Conservation (phyloP, 1,284 basidiomycete species). For the Boletus smithii region DNA sequence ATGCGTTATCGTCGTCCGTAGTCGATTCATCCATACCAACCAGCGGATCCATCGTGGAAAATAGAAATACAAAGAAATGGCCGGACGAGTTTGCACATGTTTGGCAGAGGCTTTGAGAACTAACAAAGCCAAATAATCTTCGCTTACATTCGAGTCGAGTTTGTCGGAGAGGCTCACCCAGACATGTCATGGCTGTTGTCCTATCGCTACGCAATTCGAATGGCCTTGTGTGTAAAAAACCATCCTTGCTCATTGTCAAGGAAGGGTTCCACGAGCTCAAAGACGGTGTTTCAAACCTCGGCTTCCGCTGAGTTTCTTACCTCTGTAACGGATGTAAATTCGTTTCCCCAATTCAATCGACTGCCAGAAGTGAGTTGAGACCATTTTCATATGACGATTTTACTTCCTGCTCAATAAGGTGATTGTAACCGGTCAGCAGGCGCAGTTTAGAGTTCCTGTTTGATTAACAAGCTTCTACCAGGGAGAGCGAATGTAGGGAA, state of each 20-base stretch:
- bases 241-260: constrained; percentile 1
- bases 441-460: not conserved
- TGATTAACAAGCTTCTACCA: constrained; percentile 15
- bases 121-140: constrained; percentile 24
- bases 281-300: constrained; percentile 35
- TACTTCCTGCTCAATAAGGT: constrained; percentile 36
- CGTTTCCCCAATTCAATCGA: constrained; percentile 44
- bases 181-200: constrained; percentile 15
- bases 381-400: not conserved
- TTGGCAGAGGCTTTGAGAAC: constrained; percentile 23
- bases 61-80: too few relatives aligned
- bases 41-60: constrained; percentile 26
- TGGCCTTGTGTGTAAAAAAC: not conserved
- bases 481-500: constrained; percentile 71
- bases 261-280: constrained; percentile 15
- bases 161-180: too few relatives aligned
- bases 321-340: constrained; percentile 38
- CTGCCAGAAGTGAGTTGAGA: constrained; percentile 47
- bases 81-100: constrained; percentile 23
- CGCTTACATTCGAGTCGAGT: too few relatives aligned
- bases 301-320: constrained; percentile 45
- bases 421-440: constrained; percentile 46
- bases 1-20: constrained; percentile 73
- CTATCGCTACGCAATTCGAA: not conserved
- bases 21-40: constrained; percentile 63